Base-by-base conservation (phyloP, 1,284 basidiomycete genomes). In the Peniophora sp. region DNA sequence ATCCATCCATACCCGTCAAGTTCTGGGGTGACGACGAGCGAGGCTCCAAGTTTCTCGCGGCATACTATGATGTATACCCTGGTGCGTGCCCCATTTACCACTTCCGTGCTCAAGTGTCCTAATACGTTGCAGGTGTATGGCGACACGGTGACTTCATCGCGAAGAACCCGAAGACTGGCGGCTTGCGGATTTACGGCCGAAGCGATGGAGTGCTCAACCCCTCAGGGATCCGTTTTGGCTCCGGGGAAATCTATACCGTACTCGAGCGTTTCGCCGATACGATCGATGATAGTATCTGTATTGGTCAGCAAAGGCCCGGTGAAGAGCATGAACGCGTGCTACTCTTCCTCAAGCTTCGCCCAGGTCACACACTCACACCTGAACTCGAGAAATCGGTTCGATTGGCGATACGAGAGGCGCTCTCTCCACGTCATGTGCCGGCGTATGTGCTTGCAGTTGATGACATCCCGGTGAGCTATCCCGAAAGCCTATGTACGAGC, bases 151-250 rank as follows among this genome's bases (percentile, higher is more conserved):
- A 86, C 58, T 85, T 84, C 55, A 77, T 86, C 42, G 72, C 79
- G 15, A 69, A 76, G 27, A 86, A 85, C 56, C 83, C 82, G 5
- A 57, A 63, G 46, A 85, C 81, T 0, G 75, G 77, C 47, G 84
- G 84, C 0, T 67, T 81, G 39, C 66, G 81, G 52, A 79, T 85
- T 55, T 63, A 83, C 18, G 84, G 84, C 17, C 73, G 83, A 50
- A 81, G 83, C 55, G 84, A 86, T 52, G 83, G 83, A 2, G 84
- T 86, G 11, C 69, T 86, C 36, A 91, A 95, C 61, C 92, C 92
- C 0, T 85, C 83, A 35, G 93, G 92, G 1, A 85, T 96, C 37
- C 81, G 92, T 3, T 95, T 96, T 62, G 93, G 92, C 22, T 88
- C 87, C 0, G 83, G 78, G 2, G 92, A 96, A 65, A 90, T 96